Conservation (phyloP, 805 yeast genomes). For the Saturnispora ahearnii region DNA sequence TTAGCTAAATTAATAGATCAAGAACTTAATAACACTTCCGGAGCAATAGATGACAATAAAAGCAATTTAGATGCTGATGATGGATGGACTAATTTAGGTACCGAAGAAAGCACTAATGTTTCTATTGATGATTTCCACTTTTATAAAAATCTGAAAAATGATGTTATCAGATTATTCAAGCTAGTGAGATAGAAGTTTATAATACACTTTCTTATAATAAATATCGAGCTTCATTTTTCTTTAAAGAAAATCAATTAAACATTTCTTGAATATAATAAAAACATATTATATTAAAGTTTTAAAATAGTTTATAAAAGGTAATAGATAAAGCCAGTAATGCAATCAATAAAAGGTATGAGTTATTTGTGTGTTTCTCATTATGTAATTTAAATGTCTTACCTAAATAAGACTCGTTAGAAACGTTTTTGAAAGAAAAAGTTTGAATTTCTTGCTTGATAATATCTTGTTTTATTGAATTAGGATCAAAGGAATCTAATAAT, state of each 20-base stretch:
- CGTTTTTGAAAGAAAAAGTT: not conserved
- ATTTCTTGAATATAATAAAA: too few species aligned
- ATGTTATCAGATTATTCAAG: constrained; percentile 17
- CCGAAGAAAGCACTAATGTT: constrained; percentile 11
- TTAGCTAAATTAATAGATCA: constrained; percentile 9
- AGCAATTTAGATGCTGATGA: constrained; percentile 10
- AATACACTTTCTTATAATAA: not conserved
- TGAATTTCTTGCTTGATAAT: not conserved
- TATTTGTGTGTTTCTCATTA: not conserved
- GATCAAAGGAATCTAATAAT: constrained; percentile 19
- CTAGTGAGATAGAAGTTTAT: not conserved
- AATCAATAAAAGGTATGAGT: not conserved
- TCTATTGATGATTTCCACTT: constrained; percentile 22
- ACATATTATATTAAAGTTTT: not conserved
- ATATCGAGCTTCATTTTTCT: too few species aligned
- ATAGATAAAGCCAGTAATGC: constrained; percentile 1
- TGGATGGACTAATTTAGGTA: constrained; percentile 20
- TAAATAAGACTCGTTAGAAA: not conserved
- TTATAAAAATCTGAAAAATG: constrained; percentile 19
- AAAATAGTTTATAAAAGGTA: constrained; percentile 6
- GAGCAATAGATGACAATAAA: not conserved
- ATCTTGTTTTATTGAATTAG: not conserved
- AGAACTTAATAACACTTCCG: constrained; percentile 6
- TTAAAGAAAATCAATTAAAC: too few species aligned
- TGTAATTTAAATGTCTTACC: not conserved